Conservation (phyloP, 1,284 basidiomycete species). For the Cutaneotrichosporon sp. region DNA sequence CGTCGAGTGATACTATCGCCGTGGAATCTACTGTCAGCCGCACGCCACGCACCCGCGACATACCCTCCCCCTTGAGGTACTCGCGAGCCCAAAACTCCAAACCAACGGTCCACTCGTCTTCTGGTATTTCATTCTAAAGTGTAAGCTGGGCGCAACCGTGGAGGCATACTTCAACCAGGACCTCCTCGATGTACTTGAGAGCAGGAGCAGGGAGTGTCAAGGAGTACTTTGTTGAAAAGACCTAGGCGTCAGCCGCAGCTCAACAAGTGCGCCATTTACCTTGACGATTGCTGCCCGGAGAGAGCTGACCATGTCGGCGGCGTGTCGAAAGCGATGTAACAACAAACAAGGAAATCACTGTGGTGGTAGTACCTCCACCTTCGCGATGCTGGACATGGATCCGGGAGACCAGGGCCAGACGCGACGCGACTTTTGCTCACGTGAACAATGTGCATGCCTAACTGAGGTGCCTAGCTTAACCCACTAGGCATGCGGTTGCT, state of each 20-base stretch:
- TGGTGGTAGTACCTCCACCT: constrained; percentile 10
- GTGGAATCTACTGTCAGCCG: constrained; percentile 24
- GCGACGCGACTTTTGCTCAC: too few relatives aligned
- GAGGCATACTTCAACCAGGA: constrained; percentile 41
- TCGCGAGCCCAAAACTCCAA: constrained; percentile 79
- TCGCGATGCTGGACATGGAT: not conserved
- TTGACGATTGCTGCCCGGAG: constrained; percentile 47
- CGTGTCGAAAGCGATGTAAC: not conserved
- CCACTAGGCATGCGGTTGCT: too few relatives aligned
- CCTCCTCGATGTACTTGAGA: constrained; percentile 44
- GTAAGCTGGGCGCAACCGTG: not conserved
- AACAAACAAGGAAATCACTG: not conserved
- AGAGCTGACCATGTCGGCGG: constrained; percentile 31
- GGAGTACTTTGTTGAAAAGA: constrained; percentile 50
- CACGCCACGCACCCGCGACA: too few relatives aligned
- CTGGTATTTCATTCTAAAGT: constrained; percentile 61
- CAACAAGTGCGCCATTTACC: constrained; percentile 20
- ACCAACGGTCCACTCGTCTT: constrained; percentile 53
- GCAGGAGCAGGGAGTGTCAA: constrained; percentile 46
- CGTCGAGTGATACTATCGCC: constrained; percentile 41
- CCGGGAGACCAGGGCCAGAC: too few relatives aligned
- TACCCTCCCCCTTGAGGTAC: constrained; percentile 87
- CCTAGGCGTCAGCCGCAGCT: constrained; percentile 25
- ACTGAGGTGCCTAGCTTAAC: too few relatives aligned
- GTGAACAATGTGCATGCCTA: too few relatives aligned